Conservation (phyloP, 768 basidiomycete genomes). For the Exidia glandulosa region DNA sequence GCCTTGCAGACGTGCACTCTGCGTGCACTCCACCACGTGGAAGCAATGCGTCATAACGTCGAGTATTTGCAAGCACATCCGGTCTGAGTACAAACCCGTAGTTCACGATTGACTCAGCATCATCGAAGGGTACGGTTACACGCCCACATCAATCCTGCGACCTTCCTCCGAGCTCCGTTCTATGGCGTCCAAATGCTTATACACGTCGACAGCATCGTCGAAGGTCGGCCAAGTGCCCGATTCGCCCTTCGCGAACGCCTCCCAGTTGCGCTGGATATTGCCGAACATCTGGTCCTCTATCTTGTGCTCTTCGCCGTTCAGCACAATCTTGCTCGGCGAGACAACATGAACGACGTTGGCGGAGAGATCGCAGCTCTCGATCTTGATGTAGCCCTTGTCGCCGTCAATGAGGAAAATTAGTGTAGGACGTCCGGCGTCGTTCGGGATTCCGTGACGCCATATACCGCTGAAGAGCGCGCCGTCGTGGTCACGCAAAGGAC, state of each 20-base stretch:
- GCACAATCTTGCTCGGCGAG: slow-evolving; percentile 16
- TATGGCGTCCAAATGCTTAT: slow-evolving; percentile 16
- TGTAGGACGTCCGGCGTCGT: slow-evolving; percentile 4
- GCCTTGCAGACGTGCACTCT: no score
- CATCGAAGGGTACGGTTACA: no score
- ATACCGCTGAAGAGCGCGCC: slow-evolving; percentile 20
- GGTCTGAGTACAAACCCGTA: no score
- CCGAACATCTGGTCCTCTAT: neutral
- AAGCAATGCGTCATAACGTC: no score
- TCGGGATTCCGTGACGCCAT: slow-evolving; percentile 15
- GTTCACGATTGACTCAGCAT: no score
- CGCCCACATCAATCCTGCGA: neutral
- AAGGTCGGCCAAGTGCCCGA: slow-evolving; percentile 16
- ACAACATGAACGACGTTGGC: slow-evolving; percentile 11
- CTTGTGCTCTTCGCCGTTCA: slow-evolving; percentile 21
- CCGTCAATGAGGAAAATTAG: slow-evolving; percentile 27
- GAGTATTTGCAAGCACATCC: no score
- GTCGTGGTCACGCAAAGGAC: slow-evolving; percentile 13
- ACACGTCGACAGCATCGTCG: slow-evolving; percentile 18
- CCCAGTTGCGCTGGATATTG: slow-evolving; percentile 7
- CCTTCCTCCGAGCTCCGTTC: neutral
- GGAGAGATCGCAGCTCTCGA: slow-evolving; percentile 11
- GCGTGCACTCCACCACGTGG: no score
- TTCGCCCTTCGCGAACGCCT: slow-evolving; percentile 15
- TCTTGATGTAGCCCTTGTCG: slow-evolving; percentile 19